Evolutionary conservation across 2,329 filamentous ascomycete species (phyloP).

Genomic region (Lachnellula cervina): DNA sequence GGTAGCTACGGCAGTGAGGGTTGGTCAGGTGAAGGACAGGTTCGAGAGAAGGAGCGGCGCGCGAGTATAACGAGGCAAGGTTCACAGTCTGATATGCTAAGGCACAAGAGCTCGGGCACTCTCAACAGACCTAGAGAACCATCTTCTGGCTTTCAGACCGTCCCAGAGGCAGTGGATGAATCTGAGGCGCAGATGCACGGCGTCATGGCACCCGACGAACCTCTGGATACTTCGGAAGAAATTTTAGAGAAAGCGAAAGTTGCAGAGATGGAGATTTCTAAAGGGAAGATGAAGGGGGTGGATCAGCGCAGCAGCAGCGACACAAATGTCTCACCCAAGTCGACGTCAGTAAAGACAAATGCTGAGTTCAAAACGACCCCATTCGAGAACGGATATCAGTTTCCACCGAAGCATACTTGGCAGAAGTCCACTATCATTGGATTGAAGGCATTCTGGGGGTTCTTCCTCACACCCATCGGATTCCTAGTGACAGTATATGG

Average conservation of each 20-base stretch:
- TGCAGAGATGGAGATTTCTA: constrained; percentile 3
- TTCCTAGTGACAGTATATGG: constrained; percentile 76
- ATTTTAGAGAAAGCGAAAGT: constrained; percentile 3
- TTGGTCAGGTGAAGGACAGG: constrained; percentile 30
- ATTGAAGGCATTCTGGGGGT: constrained; percentile 62
- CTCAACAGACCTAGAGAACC: constrained; percentile 7
- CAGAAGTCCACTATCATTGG: constrained; percentile 54
- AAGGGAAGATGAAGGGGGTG: constrained; percentile 4
- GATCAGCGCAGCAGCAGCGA: constrained; percentile 21
- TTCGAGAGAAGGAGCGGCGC: constrained; percentile 27
- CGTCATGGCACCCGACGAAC: constrained; percentile 5
- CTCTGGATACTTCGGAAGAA: not conserved
- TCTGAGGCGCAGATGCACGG: constrained; percentile 6
- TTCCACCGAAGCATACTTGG: constrained; percentile 57
- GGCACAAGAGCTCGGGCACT: constrained; percentile 12
- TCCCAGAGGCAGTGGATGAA: constrained; percentile 21
- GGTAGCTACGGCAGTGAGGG: constrained; percentile 29
- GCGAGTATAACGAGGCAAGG: constrained; percentile 18
- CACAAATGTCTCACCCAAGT: constrained; percentile 16
- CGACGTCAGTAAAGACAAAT: constrained; percentile 10
- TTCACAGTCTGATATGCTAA: constrained; percentile 12
- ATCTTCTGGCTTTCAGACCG: constrained; percentile 15
- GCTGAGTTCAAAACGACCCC: constrained; percentile 30
- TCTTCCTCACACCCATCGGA: constrained; percentile 68
- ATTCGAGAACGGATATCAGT: constrained; percentile 62